A percentile compares a stretch with the other conserved stretches of the same genome.
phyloP scores from a whole-genome alignment of 179 eudicot species.

The Silene noctiflora region DNA sequence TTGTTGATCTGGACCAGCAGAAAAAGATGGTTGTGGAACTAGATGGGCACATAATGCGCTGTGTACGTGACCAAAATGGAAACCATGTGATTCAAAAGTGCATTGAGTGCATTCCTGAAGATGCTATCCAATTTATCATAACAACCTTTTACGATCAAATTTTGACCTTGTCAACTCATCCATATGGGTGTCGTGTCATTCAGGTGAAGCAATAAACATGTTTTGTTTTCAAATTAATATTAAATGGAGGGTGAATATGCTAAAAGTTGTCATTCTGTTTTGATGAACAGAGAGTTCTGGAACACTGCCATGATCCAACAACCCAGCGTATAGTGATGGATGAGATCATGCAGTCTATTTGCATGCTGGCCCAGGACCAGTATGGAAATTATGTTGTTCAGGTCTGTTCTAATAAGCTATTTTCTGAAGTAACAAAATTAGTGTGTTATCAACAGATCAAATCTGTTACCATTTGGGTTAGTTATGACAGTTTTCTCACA shows the following conservation, averaged over 20 bases:
- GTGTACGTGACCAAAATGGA: conserved; percentile 99
- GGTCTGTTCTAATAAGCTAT: conserved; percentile 34
- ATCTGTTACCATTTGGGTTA: not conserved
- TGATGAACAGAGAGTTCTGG: conserved; percentile 68
- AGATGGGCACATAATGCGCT: conserved; percentile 95
- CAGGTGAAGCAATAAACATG: conserved; percentile 49
- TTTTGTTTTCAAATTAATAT: not conserved
- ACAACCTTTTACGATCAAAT: conserved; percentile 90
- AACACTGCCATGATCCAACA: conserved; percentile 66
- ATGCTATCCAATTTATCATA: conserved; percentile 79
- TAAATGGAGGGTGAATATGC: conserved; percentile 1
- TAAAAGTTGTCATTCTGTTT: conserved; percentile 14
- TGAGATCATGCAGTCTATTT: conserved; percentile 71
- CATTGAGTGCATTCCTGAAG: conserved; percentile 97
- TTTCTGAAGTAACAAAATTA: not conserved
- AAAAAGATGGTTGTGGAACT: conserved; percentile 96
- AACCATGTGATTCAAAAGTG: conserved; percentile 99
- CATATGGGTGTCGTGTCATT: conserved; percentile 99
- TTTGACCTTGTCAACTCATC: conserved; percentile 90
- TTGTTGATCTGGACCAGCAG: conserved; percentile 92
- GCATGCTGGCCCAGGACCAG: conserved; percentile 84
- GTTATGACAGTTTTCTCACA: not conserved
- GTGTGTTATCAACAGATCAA: not conserved
- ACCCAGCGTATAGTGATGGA: conserved; percentile 70
- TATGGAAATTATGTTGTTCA: conserved; percentile 95